Percentiles rank a stretch among this genome's conserved stretches.
Evolutionary conservation across 164 flowering plant genomes (phyloP).

Genomic region (Protea cynaroides): DNA sequence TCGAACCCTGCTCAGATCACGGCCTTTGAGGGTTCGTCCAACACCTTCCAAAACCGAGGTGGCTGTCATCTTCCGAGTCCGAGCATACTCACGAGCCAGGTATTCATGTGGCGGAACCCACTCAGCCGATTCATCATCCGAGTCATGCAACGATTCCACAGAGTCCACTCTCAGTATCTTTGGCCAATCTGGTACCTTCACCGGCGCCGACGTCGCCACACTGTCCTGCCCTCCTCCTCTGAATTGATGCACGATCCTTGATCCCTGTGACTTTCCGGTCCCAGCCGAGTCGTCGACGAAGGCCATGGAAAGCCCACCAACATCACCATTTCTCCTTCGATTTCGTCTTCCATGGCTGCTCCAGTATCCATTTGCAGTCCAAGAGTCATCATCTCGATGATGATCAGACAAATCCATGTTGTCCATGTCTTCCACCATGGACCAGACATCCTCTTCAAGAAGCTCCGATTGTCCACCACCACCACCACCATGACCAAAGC

Average conservation of each 20-base stretch:
- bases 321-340: background rate
- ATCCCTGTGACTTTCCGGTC: conserved; percentile 20
- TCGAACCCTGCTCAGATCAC: conserved; percentile 88
- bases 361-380: too few relatives aligned
- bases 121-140: conserved; percentile 46
- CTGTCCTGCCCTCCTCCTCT: conserved; percentile 34
- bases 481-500: conserved; percentile 6
- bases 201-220: conserved; percentile 81
- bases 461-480: conserved; percentile 11
- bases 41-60: conserved; percentile 84
- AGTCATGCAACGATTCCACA: conserved; percentile 55
- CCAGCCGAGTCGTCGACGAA: conserved; percentile 66
- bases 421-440: conserved; percentile 9
- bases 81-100: conserved; percentile 50
- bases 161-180: conserved; percentile 66
- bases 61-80: conserved; percentile 35
- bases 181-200: conserved; percentile 82
- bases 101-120: conserved; percentile 91
- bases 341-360: background rate
- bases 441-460: conserved; percentile 30
- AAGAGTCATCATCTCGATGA: too few relatives aligned
- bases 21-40: conserved; percentile 90
- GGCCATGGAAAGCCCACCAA: conserved; percentile 23
- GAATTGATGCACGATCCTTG: conserved; percentile 56
- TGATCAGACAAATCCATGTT: conserved; percentile 5